These are phyloP conservation scores for Shiraia bambusicola DNA, from an alignment of 2,329 filamentous ascomycete species.

Conservation along the genomic window DNA sequence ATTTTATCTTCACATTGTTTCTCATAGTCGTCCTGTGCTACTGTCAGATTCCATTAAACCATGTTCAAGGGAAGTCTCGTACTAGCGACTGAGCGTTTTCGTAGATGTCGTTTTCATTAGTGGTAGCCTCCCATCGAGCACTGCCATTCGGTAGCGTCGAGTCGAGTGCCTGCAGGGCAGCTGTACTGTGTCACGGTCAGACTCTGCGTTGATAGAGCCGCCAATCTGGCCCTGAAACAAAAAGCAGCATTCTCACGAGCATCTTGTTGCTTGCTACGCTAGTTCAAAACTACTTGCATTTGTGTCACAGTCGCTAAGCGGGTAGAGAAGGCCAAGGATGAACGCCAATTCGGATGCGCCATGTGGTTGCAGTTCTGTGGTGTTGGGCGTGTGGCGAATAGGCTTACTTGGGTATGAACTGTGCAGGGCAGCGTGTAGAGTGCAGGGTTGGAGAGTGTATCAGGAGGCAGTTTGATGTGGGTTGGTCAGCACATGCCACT, in stretches of 20 bases:
- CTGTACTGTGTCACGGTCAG: conserved; percentile 44
- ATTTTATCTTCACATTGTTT: conserved; percentile 27
- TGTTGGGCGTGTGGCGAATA: conserved; percentile 4
- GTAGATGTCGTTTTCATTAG: conserved; percentile 66
- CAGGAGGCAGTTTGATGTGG: too few relatives aligned
- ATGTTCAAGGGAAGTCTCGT: conserved; percentile 19
- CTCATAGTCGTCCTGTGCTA: conserved; percentile 39
- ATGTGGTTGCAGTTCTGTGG: conserved; percentile 13
- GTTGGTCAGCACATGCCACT: too few relatives aligned
- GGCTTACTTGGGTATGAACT: too few relatives aligned
- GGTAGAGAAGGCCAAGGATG: conserved; percentile 48
- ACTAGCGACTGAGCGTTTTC: conserved; percentile 60
- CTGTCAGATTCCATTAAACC: conserved; percentile 16
- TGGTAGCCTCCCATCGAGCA: conserved; percentile 61
- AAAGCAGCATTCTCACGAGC: conserved; percentile 20
- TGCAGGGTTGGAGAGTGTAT: conserved; percentile 64
- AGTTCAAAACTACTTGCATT: conserved; percentile 47
- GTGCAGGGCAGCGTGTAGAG: conserved; percentile 69
- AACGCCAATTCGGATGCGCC: conserved; percentile 44
- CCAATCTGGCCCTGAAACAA: conserved; percentile 1
- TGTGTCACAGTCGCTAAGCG: conserved; percentile 48
- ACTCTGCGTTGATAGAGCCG: neutral
- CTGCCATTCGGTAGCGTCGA: conserved; percentile 50
- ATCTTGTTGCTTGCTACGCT: conserved; percentile 6
- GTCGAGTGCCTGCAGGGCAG: conserved; percentile 51